Evolutionary conservation across 768 basidiomycete species (phyloP).

Genomic region (Sarcomyxa edulis): DNA sequence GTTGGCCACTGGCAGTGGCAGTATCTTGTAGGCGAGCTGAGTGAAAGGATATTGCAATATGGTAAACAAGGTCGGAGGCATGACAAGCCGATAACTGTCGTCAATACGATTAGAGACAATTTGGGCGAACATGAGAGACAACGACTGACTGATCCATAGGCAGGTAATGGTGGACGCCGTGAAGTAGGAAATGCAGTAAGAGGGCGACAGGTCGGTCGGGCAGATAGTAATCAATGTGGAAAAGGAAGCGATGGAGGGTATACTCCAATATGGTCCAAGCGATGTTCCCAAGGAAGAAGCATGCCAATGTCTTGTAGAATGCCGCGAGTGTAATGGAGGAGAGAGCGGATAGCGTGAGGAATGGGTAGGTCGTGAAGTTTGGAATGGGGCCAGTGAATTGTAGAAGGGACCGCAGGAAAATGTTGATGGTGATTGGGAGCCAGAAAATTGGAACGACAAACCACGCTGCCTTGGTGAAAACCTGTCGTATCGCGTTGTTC

Average conservation of each 20-base stretch:
- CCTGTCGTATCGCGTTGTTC: too few species aligned
- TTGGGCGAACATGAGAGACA: neutral
- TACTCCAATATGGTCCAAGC: slow-evolving; percentile 97
- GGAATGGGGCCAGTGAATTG: slow-evolving; percentile 77
- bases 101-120: slow-evolving; percentile 1
- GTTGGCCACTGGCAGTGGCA: slow-evolving; percentile 83
- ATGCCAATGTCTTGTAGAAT: slow-evolving; percentile 49
- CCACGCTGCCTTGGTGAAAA: slow-evolving; percentile 86
- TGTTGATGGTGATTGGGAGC: slow-evolving; percentile 79
- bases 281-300: slow-evolving; percentile 81
- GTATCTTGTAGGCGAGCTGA: slow-evolving; percentile 71
- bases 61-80: slow-evolving; percentile 88
- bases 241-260: slow-evolving; percentile 89
- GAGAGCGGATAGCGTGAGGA: slow-evolving; percentile 47
- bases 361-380: slow-evolving; percentile 51
- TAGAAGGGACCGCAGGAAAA: slow-evolving; percentile 75
- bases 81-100: slow-evolving; percentile 81
- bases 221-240: slow-evolving; percentile 86
- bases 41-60: slow-evolving; percentile 83
- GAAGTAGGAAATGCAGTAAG: slow-evolving; percentile 85
- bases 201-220: slow-evolving; percentile 81
- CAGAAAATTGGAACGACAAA: slow-evolving; percentile 90
- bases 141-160: slow-evolving; percentile 83
- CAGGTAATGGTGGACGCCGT: slow-evolving; percentile 96
- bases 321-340: slow-evolving; percentile 43